Percentiles rank a stretch among this genome's conserved stretches.
Evolutionary conservation across 257 asterid species (phyloP).

Genomic region (Fraxinus americana): DNA sequence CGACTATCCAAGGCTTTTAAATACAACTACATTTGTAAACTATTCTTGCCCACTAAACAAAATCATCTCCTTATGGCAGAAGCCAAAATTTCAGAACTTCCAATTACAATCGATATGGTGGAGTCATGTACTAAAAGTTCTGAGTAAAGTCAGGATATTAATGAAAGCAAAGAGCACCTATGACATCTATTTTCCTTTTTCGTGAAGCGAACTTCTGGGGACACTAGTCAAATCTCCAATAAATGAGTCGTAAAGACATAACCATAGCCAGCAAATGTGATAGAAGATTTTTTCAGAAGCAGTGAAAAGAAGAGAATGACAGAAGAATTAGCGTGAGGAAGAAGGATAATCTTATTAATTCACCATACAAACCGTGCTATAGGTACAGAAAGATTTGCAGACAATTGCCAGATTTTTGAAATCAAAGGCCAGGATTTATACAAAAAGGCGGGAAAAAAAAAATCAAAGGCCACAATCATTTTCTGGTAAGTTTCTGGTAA

Average conservation of each 20-base stretch:
- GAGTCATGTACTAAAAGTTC: conserved; percentile 1
- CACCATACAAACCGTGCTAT: no score
- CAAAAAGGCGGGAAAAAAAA: no score
- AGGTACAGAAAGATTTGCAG: no score
- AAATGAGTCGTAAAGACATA: conserved; percentile 1
- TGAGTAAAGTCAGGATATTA: neutral
- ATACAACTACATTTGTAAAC: neutral
- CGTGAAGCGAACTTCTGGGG: conserved; percentile 1
- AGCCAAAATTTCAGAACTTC: conserved; percentile 3
- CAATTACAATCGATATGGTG: neutral
- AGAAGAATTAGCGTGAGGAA: no score
- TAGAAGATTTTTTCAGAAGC: no score
- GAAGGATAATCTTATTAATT: no score
- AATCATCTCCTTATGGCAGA: neutral
- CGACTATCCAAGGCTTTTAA: neutral
- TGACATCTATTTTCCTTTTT: neutral
- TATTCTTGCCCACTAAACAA: neutral
- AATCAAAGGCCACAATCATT: no score
- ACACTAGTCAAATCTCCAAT: neutral
- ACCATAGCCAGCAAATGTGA: conserved; percentile 4
- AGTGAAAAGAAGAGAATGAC: no score
- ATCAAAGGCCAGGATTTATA: no score
- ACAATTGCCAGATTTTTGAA: no score
- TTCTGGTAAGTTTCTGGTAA: no score
- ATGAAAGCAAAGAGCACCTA: neutral